These are phyloP conservation scores for Lizonia empirigonia DNA, from an alignment of 2,329 filamentous ascomycete species.

Conservation along the genomic window DNA sequence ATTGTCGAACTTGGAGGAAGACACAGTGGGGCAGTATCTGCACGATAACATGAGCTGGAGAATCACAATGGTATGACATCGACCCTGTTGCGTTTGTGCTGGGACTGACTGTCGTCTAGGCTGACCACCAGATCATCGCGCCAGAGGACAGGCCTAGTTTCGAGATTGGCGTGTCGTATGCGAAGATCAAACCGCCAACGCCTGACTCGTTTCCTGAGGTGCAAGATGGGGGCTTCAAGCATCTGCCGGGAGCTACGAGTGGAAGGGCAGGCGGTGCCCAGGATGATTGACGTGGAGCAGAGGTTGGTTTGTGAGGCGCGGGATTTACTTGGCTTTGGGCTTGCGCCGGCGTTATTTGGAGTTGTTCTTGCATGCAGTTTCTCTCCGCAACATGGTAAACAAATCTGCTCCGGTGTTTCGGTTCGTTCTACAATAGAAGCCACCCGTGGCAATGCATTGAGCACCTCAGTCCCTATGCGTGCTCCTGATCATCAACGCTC, in stretches of 20 bases:
- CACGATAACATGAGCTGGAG: slow-evolving; percentile 32
- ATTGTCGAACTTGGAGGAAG: slow-evolving; percentile 37
- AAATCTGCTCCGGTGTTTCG: neutral
- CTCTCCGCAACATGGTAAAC: neutral
- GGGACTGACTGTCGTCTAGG: slow-evolving; percentile 29
- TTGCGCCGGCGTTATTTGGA: slow-evolving; percentile 2
- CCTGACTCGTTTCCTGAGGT: slow-evolving; percentile 21
- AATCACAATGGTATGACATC: slow-evolving; percentile 26
- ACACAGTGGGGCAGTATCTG: slow-evolving; percentile 29
- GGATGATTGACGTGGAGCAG: neutral
- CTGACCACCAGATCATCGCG: slow-evolving; percentile 45
- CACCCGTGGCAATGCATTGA: slow-evolving; percentile 7
- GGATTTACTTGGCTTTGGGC: neutral
- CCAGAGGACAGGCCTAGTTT: slow-evolving; percentile 45
- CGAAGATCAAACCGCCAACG: slow-evolving; percentile 47
- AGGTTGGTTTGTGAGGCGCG: neutral
- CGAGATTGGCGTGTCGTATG: slow-evolving; percentile 48
- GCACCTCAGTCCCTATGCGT: slow-evolving; percentile 6
- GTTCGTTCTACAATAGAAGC: slow-evolving; percentile 18
- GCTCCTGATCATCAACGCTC: slow-evolving; percentile 10
- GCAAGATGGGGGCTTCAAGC: slow-evolving; percentile 15
- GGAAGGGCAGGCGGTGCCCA: slow-evolving; percentile 10
- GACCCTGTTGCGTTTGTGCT: neutral
- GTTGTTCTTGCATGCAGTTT: neutral
- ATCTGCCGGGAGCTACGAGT: slow-evolving; percentile 13